Base-by-base conservation (phyloP, 129 eudicot genomes). In the Logfia minima region DNA sequence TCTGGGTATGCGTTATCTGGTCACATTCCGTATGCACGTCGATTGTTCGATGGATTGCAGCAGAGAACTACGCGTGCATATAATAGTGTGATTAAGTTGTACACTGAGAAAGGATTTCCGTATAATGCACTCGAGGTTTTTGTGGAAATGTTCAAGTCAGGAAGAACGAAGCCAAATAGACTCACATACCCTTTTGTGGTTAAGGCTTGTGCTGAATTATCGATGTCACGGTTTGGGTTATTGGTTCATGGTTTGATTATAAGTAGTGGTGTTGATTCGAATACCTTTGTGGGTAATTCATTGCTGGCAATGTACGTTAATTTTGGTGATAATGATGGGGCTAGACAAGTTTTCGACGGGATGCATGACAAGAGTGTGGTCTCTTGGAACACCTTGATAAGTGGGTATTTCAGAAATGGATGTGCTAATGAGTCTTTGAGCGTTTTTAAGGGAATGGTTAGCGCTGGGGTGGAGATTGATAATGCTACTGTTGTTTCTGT, bases 221-320 rank as follows among this genome's bases (percentile, higher is more conserved):
- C 71, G 8, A 66, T 84, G 89, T 71, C 55, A 43, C 77, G 75
- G 29, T 66, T 81, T 65, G 98, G 98, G 34, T 76, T 48, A 67
- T 81, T 70, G 68, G 71, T 88, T 77, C 98, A 92, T 74, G 89
- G 94, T 9, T 79, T 86, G 75, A 43, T 84, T 31, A 77, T 88
- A 65, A 83, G 35, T 53, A 79, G 81, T 22, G 96, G 98, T 77
- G 74, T 79, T 78, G 85, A 68, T 34, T 78, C 82, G 21, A 81
- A 77, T 24, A 53, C 56, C 16, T 92, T 90, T 82, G 87, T 92
- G 77, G 90, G 90, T 37, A 92, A 92, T 77, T 90, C 91, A 3
- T 79, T 93, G 85, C 66, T 93, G 78, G 80, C 91, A n/a, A 93
- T 93, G 98, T 93, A 93, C 66, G 77, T 90, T 89, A 90, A 78